Percentiles rank a stretch among this genome's conserved stretches.
Evolutionary conservation across 352 stramenopile species (phyloP).

Genomic region (Pythium rhizo-oryzae): DNA sequence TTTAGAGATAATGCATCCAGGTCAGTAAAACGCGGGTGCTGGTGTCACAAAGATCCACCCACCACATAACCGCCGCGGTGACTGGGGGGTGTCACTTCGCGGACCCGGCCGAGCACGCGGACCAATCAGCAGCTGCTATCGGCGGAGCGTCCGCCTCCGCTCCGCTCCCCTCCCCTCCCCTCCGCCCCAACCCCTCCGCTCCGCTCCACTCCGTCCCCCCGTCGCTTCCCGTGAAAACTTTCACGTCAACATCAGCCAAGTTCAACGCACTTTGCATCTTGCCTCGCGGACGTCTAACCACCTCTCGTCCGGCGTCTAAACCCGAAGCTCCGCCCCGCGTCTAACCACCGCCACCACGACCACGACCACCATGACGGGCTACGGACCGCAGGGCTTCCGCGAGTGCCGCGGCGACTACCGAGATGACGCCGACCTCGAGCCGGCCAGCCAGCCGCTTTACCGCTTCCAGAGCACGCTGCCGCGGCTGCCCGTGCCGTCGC

Average conservation of each 20-base stretch:
- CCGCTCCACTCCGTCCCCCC: too few species aligned
- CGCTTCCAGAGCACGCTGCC: conserved; percentile 86
- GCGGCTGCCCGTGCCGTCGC: conserved; percentile 88
- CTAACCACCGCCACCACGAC: neutral
- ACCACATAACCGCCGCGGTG: conserved; percentile 3
- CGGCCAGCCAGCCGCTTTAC: conserved; percentile 62
- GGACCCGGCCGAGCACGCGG: neutral
- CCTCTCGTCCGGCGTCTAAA: too few species aligned
- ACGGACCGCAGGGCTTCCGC: conserved; percentile 89
- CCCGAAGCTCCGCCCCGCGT: neutral
- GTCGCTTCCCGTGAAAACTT: conserved; percentile 4
- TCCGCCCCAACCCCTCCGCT: conserved; percentile 11
- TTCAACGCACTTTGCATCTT: conserved; percentile 18
- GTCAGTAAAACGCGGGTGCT: neutral
- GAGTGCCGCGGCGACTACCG: conserved; percentile 94
- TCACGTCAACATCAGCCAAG: conserved; percentile 31
- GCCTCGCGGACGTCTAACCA: too few species aligned
- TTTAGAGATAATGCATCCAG: neutral
- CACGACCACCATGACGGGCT: conserved; percentile 23
- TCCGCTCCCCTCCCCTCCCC: neutral
- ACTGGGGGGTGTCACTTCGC: conserved; percentile 10
- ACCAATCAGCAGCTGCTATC: conserved; percentile 17
- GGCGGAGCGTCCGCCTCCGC: neutral
- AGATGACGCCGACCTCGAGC: conserved; percentile 68
- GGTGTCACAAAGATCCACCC: neutral